Evolutionary conservation across 441 rosid genomes (phyloP), one percentile per base, ranked within the genome.

Genomic region (Croton setiger): DNA sequence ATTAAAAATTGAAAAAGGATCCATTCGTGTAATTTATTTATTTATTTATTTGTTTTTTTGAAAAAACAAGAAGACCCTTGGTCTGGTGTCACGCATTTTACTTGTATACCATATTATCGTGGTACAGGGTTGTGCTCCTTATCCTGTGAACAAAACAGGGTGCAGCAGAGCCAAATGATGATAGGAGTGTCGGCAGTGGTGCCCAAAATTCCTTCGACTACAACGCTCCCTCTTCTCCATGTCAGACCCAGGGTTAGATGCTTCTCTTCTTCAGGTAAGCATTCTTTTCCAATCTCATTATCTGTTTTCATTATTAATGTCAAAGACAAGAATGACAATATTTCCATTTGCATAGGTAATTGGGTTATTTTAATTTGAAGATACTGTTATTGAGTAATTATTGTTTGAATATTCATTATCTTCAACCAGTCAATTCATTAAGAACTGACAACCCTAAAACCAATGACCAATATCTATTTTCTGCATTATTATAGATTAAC

Each of bases 241-340:
- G 18, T 57, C 66, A 73, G 80, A 69, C 36, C 83, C 54, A 65
- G 72, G 10, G 48, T 78, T 75, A 52, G 66, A 43, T 81, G 83
- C 75, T 83, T 81, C 66, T 79, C 76, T 49, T 73, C 82, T 56
- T 72, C 83, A 52, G 79, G 85, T 81, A 67, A 41, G 7, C 62
- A 21, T 13, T 60, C 18, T 53, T 60, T 63, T 63, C 13, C 31
- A 14, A 47, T 47, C 56, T 11, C 31, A 0, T 31, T 8, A 39
- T 15, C 20, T 14, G 5, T 23, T 47, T 4, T 45, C 0, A n/a
- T 14, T 12, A 47, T 47, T 3, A 15, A 45, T 23, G 2, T 47
- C 37, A 14, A 37, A 51, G 18, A 13, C 13, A 13, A 12, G 35
- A 18, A 17, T 66, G 27, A 2, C n/a, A 23, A 14, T 45, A 7